phyloP scores from a whole-genome alignment of 2,329 filamentous ascomycete species.

The Microdochium paspali region DNA sequence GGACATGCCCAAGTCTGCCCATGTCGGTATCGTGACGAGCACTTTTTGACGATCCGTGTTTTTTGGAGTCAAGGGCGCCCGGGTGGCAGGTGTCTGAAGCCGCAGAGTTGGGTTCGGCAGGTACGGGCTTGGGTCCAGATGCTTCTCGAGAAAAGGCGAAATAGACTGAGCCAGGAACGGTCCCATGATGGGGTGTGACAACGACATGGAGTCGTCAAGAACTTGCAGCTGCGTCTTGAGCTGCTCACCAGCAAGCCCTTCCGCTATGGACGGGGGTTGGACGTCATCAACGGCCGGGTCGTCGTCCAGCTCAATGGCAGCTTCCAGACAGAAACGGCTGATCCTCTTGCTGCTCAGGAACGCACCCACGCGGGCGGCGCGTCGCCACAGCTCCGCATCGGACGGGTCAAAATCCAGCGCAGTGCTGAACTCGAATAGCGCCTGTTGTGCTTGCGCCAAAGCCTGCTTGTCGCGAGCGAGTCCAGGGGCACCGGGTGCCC shows the following conservation, averaged over 20 bases:
- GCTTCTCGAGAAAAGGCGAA: conserved; percentile 38
- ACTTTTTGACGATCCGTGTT: conserved; percentile 5
- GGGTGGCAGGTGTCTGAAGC: conserved; percentile 8
- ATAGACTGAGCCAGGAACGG: conserved; percentile 45
- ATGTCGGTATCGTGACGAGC: conserved; percentile 18
- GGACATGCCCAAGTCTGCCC: conserved; percentile 31
- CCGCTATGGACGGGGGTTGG: conserved; percentile 52
- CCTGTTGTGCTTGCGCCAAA: conserved; percentile 27
- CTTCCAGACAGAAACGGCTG: conserved; percentile 54
- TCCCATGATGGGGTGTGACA: conserved; percentile 51
- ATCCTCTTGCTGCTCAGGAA: conserved; percentile 48
- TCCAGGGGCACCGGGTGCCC: conserved; percentile 12
- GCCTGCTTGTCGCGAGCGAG: conserved; percentile 28
- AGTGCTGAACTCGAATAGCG: conserved; percentile 46
- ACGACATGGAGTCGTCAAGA: conserved; percentile 43
- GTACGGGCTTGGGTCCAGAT: conserved; percentile 53
- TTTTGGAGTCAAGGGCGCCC: conserved; percentile 1
- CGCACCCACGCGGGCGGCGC: conserved; percentile 46
- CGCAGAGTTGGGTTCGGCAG: conserved; percentile 39
- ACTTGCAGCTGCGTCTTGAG: conserved; percentile 44
- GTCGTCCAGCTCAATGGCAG: conserved; percentile 58
- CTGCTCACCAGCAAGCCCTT: conserved; percentile 54
- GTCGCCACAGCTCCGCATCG: conserved; percentile 57
- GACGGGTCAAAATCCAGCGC: conserved; percentile 58
- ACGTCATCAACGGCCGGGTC: conserved; percentile 54